Base-by-base conservation (phyloP, 2,329 filamentous ascomycete species). In the Xylariomycetidae sp. region DNA sequence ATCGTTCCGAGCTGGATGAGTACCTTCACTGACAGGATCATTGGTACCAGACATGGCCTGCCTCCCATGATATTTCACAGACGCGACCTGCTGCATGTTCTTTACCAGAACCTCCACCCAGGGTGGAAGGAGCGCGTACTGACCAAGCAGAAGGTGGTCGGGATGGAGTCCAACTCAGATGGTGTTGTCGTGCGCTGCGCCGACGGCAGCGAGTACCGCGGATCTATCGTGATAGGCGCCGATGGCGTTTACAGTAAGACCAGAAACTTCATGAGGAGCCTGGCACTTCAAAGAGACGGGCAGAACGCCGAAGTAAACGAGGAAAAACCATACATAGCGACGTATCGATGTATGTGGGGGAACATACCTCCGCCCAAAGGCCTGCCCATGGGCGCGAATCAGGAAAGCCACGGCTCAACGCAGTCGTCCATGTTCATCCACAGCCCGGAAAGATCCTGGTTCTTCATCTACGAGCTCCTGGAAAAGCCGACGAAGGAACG, bases 211-310 rank as follows among this genome's bases (percentile, higher is more conserved):
- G 22, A n/a, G 12, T 40, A 44, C 26, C 31, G 42, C 3, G 44
- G 43, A 13, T 39, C 38, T 2, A 34, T 46, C n/a, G 29, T 44
- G 13, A 29, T 48, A 17, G 42, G 43, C 12, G 43, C 43, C 6
- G 43, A 46, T 20, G 39, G 46, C 3, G 38, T 36, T 3, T 36
- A 46, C 26, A 48, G 43, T 25, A 3, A 25, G 3, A 34, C 37
- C 7, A 37, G 46, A 1, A 13, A 31, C 10, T 20, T 25, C 6
- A 46, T 48, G 39, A 35, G 41, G 4, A 15, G 12, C 6, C 31
- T 43, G 4, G 43, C 43, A 6, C 29, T 41, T 9, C n/a, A n/a
- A n/a, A 17, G 31, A 19, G 8, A 24, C 5, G 10, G 25, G 4
- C 32, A 32, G 14, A 20, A 15, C 7, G 29, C 29, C 10, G 29